Evolutionary conservation across 169 alveolate genomes (phyloP), one percentile per base, ranked within the genome.

Genomic region (Plasmodium knowlesi): DNA sequence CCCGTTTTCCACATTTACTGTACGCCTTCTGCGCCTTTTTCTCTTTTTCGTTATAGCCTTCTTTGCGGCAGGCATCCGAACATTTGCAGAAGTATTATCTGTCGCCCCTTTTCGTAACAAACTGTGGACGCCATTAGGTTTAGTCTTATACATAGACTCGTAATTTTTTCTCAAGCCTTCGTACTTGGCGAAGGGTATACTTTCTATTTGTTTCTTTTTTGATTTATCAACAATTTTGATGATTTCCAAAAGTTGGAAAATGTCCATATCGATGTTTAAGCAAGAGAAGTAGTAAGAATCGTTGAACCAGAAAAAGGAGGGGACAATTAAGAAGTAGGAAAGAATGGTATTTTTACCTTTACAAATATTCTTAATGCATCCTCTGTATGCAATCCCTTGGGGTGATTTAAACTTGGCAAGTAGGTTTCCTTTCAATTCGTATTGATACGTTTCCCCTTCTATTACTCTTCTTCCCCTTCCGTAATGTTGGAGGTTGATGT

Each of bases 251-350:
- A 84, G 46, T 72, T 84, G 41, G 32, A 72, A n/a, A 6, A 84
- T 84, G 78, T 84, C 93, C 32, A 84, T 73, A 84, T 84, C 93
- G 78, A 84, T 84, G 12, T 84, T 84, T 25, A 84, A 30, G 39
- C 93, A 84, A 0, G 93, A 37, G 53, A 84, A 84, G 78, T 84
- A 84, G 57, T 46, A 84, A 2, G 93, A 84, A 84, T 84, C 84
- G 57, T 84, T 84, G 57, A 43, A 43, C 57, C 83, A 84, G 54
- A 84, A 84, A 39, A 72, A 71, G 16, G 93, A 71, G 61, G 93
- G 93, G 10, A 61, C 30, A 25, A 84, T 84, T 72, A 84, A 72
- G 61, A 84, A 84, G 25, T 72, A 84, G 9, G 83, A 73, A 16
- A 84, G 30, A 28, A 84, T 73, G 57, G n/a, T 84, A 46, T 71